phyloP scores from a whole-genome alignment of 2,329 filamentous ascomycete genomes.

The Venturia nashicola region DNA sequence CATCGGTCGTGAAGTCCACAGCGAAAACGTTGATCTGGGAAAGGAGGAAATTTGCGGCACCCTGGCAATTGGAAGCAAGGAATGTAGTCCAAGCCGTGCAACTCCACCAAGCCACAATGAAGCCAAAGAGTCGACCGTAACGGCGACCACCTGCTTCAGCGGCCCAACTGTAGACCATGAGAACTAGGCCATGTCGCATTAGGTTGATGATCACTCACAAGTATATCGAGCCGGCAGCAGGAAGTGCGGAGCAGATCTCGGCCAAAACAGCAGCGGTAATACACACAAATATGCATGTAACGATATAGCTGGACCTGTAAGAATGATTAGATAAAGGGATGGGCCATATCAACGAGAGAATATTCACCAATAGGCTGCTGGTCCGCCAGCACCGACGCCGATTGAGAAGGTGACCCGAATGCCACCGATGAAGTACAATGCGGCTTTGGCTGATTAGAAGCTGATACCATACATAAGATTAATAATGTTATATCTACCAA shows the following conservation, averaged over 20 bases:
- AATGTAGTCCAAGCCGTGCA: slow-evolving; percentile 49
- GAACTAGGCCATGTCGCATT: neutral
- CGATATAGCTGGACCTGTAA: slow-evolving; percentile 44
- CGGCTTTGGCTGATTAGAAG: slow-evolving; percentile 28
- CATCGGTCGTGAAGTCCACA: slow-evolving; percentile 41
- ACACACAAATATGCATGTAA: slow-evolving; percentile 48
- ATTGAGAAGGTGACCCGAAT: slow-evolving; percentile 51
- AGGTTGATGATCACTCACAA: slow-evolving; percentile 19
- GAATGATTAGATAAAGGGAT: neutral
- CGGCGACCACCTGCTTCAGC: slow-evolving; percentile 44
- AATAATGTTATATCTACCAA: neutral
- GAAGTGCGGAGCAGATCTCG: slow-evolving; percentile 47
- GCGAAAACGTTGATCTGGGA: slow-evolving; percentile 45
- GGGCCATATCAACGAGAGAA: neutral
- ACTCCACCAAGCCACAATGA: slow-evolving; percentile 53
- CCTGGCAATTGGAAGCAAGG: slow-evolving; percentile 22
- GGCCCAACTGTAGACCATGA: slow-evolving; percentile 32
- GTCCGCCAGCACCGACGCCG: slow-evolving; percentile 48
- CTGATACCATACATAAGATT: neutral
- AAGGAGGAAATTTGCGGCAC: slow-evolving; percentile 26
- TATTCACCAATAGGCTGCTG: slow-evolving; percentile 45
- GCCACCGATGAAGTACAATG: slow-evolving; percentile 48
- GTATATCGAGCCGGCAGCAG: slow-evolving; percentile 47
- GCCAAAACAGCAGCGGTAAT: slow-evolving; percentile 49
- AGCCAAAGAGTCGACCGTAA: slow-evolving; percentile 44